Evolutionary conservation across 129 eudicot genomes (phyloP), one percentile per base, ranked within the genome.

Genomic region (Cynara cardunculus): DNA sequence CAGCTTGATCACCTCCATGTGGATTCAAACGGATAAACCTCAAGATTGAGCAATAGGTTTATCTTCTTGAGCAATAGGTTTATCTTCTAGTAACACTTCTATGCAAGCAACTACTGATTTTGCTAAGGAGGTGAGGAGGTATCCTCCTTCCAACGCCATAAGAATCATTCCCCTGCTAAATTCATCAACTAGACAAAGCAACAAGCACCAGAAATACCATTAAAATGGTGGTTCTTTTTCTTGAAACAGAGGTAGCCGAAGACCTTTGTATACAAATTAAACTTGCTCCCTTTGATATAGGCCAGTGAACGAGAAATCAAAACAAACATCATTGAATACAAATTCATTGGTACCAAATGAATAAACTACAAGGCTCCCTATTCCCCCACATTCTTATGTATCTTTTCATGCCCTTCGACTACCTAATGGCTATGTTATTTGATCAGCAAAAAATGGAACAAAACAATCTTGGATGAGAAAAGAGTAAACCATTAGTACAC

Each of bases 61-160:
- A n/a, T n/a, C n/a, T n/a, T n/a, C n/a, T 71, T 74, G 89, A 80
- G 21, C 25, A 76, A 85, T 56, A n/a, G 87, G 87, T 77, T 87
- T 87, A 21, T 82, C 92, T 31, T 86, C 90, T 71, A 91, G 82
- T 79, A 94, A 81, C 24, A 90, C 90, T 83, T 94, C 83, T 53
- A 91, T 89, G 87, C 97, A 94, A 71, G 96, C 93, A 41, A 72
- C 83, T 12, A 41, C 98, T 73, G 98, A 94, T 69, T 85, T 83
- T 81, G 96, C 94, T 78, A 94, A 67, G 31, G 98, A 91, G 64
- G 79, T 79, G 74, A 88, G 91, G 84, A 91, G 90, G 64, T 91
- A 90, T 78, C 98, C 98, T 59, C 98, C 98, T 87, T 94, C 98
- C 75, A 94, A 87, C n/a, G 91, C 96, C 87, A 94, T 88, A 26